phyloP scores from a whole-genome alignment of 1,284 basidiomycete genomes.

The Ganoderma resinaceum region DNA sequence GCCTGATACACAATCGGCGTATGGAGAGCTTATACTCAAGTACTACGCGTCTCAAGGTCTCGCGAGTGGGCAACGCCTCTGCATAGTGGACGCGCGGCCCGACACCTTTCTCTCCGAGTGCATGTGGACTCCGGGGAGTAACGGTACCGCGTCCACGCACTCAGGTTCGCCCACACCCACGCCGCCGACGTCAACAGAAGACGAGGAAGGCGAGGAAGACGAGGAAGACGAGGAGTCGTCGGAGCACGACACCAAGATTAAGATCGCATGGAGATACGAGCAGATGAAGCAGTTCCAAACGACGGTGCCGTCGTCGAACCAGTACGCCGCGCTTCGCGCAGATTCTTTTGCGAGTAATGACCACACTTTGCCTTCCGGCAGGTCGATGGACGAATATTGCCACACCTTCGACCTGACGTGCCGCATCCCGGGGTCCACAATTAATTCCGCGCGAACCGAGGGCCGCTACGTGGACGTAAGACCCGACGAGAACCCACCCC shows the following conservation, averaged over 20 bases:
- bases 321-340: constrained; percentile 54
- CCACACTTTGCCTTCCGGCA: constrained; percentile 34
- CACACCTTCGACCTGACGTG: constrained; percentile 76
- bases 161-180: neutral
- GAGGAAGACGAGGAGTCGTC: constrained; percentile 45
- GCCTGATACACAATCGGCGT: constrained; percentile 86
- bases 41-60: constrained; percentile 92
- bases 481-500: constrained; percentile 15
- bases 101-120: constrained; percentile 67
- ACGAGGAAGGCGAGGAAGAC: constrained; percentile 44
- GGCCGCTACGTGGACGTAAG: constrained; percentile 48
- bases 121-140: constrained; percentile 74
- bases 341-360: constrained; percentile 25
- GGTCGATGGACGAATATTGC: constrained; percentile 69
- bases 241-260: constrained; percentile 62
- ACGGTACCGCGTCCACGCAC: constrained; percentile 18
- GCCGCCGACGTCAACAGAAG: constrained; percentile 34
- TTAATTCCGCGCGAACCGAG: constrained; percentile 51
- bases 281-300: constrained; percentile 92
- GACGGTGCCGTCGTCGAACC: constrained; percentile 61
- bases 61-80: constrained; percentile 70
- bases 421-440: constrained; percentile 57
- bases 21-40: constrained; percentile 86
- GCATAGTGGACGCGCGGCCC: constrained; percentile 70
- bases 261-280: constrained; percentile 97